Evolutionary conservation across 2,329 filamentous ascomycete genomes (phyloP).

Genomic region (Cryphonectria nitschkei): DNA sequence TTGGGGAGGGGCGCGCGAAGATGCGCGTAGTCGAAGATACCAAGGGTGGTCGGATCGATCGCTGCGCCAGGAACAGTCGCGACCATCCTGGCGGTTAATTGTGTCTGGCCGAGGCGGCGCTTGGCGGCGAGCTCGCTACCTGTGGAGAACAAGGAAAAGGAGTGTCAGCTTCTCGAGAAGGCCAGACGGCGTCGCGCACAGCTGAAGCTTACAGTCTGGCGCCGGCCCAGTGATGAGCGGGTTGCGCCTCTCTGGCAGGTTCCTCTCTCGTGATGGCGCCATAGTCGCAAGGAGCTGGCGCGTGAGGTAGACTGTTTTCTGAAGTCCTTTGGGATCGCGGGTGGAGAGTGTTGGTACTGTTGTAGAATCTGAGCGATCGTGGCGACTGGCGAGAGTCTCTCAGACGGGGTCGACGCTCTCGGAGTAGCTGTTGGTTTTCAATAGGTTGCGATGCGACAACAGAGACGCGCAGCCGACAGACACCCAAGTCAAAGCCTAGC

Average conservation of each 20-base stretch:
- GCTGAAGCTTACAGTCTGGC: constrained; percentile 50
- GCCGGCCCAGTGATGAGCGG: constrained; percentile 56
- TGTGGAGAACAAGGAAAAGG: constrained; percentile 47
- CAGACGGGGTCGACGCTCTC: constrained; percentile 10
- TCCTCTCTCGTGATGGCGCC: constrained; percentile 30
- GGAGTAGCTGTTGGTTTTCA: constrained; percentile 11
- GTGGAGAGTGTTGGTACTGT: not conserved
- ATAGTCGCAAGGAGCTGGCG: constrained; percentile 27
- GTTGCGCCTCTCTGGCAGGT: constrained; percentile 54
- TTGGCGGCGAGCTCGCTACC: constrained; percentile 77
- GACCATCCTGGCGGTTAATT: constrained; percentile 80
- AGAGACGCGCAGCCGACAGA: constrained; percentile 10
- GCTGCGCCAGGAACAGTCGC: constrained; percentile 72
- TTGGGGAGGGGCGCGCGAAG: constrained; percentile 90
- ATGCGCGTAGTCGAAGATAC: constrained; percentile 94
- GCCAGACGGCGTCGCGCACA: not conserved
- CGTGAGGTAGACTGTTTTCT: not conserved
- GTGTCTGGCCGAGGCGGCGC: constrained; percentile 89
- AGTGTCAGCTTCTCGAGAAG: constrained; percentile 23
- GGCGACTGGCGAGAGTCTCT: not conserved
- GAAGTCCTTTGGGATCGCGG: not conserved
- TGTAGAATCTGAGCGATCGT: not conserved
- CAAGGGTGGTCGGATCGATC: constrained; percentile 72
- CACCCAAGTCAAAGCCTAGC: constrained; percentile 12
- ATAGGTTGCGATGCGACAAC: constrained; percentile 23